Base-by-base conservation (phyloP, 2,329 filamentous ascomycete species). In the Fusarium mundagurra region DNA sequence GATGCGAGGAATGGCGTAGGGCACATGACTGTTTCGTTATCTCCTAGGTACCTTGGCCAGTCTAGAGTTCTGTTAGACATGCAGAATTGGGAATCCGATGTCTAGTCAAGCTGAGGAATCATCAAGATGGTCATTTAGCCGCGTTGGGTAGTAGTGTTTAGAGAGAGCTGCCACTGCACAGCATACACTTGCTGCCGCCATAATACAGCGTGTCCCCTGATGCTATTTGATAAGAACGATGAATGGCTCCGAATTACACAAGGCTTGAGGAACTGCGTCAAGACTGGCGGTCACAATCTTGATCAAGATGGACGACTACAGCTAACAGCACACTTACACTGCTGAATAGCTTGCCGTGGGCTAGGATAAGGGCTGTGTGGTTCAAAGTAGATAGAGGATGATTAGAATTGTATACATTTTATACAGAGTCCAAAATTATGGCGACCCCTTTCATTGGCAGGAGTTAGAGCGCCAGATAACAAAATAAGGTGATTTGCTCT, bases 1-100 rank as follows among this genome's bases (percentile, higher is more conserved):
- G 24, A 36, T n/a, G 24, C n/a, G 36, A 51, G 39, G 41, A 38
- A 39, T 31, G 31, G 45, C 18, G 27, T 33, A 38, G 41, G 22
- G 36, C 64, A 68, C 54, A 68, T 68, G 65, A 62, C 51, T 33
- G 39, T 29, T 47, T 54, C 13, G 22, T 53, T 61, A 43, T 57
- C 29, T 24, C 29, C 24, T n/a, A n/a, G 50, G 10, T 34, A 16
- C 27, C 44, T 47, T 47, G 14, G n/a, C n/a, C 31, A 36, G 17
- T 36, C 33, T 13, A 53, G 33, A 39, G 44, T 38, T 48, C 41
- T 29, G 39, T 18, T 58, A 33, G 55, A 48, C 55, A 47, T 45
- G 39, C 31, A 48, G 31, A 48, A 59, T n/a, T 36, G 7, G 31
- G n/a, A 50, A 50, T 31, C 31, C 11, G n/a, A 36, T 50, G 29